These are phyloP conservation scores for Salix purpurea DNA, from an alignment of 345 rosid species.

Conservation along the genomic window DNA sequence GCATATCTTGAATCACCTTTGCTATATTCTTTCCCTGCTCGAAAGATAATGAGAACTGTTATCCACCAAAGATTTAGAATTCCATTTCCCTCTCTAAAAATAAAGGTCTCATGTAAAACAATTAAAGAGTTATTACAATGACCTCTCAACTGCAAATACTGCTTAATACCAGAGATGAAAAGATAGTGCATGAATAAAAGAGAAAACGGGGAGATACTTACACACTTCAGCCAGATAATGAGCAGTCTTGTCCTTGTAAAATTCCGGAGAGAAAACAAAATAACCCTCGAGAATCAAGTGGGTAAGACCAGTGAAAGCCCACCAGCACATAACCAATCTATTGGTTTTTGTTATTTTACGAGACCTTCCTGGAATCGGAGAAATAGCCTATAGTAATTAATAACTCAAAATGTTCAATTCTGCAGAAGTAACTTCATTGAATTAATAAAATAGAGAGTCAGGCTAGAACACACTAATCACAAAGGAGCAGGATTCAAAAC, in stretches of 20 bases:
- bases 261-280: slow-evolving; percentile 84
- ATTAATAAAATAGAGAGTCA: not conserved
- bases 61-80: not conserved
- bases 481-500: not conserved
- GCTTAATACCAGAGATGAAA: not conserved
- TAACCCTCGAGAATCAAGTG: slow-evolving; percentile 82
- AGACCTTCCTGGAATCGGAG: slow-evolving; percentile 35
- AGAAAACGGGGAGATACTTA: slow-evolving; percentile 36
- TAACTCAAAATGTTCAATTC: not conserved
- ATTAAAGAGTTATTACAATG: not conserved
- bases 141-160: not conserved
- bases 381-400: not conserved
- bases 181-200: not conserved
- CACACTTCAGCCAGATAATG: slow-evolving; percentile 89
- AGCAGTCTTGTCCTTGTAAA: slow-evolving; percentile 67
- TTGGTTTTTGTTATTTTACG: slow-evolving; percentile 43
- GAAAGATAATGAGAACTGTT: not conserved
- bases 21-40: slow-evolving; percentile 92
- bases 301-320: slow-evolving; percentile 92
- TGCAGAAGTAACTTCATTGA: not conserved
- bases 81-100: not conserved
- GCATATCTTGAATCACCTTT: slow-evolving; percentile 96
- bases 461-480: not conserved
- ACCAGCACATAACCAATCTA: slow-evolving; percentile 89
- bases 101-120: not conserved